Conservation (phyloP, 225 moss, liverwort and hornwort genomes). For the Physcomitrellopsis africana region DNA sequence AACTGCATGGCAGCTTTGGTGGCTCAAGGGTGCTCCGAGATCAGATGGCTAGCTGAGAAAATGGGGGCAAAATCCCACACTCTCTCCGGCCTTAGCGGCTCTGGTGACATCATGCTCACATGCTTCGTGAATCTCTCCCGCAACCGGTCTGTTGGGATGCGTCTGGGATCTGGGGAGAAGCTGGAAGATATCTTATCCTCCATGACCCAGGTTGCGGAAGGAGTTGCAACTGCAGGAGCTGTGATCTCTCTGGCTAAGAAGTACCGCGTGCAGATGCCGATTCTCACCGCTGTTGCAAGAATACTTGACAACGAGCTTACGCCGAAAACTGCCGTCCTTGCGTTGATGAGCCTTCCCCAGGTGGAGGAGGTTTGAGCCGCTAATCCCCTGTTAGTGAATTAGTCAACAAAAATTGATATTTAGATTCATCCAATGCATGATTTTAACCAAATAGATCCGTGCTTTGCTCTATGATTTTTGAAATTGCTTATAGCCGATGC, state of each 20-base stretch:
- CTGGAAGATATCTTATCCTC: conserved; percentile 88
- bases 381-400: conserved; percentile 11
- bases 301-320: conserved; percentile 95
- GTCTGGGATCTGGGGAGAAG: conserved; percentile 89
- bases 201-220: conserved; percentile 95
- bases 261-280: conserved; percentile 96
- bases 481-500: too few relatives aligned
- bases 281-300: conserved; percentile 89
- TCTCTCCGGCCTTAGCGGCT: conserved; percentile 85
- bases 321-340: conserved; percentile 89
- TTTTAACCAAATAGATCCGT: too few relatives aligned
- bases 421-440: too few relatives aligned
- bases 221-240: conserved; percentile 91
- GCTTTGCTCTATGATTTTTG: too few relatives aligned
- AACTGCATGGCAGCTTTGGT: conserved; percentile 98
- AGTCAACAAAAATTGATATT: not conserved
- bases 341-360: conserved; percentile 93
- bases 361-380: conserved; percentile 55
- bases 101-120: conserved; percentile 98
- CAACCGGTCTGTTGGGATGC: conserved; percentile 87
- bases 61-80: conserved; percentile 94
- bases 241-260: conserved; percentile 92
- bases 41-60: conserved; percentile 97
- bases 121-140: conserved; percentile 88
- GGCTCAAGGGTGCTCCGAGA: conserved; percentile 91